Evolutionary conservation across 345 rosid species (phyloP).

Genomic region (Acer saccharum): DNA sequence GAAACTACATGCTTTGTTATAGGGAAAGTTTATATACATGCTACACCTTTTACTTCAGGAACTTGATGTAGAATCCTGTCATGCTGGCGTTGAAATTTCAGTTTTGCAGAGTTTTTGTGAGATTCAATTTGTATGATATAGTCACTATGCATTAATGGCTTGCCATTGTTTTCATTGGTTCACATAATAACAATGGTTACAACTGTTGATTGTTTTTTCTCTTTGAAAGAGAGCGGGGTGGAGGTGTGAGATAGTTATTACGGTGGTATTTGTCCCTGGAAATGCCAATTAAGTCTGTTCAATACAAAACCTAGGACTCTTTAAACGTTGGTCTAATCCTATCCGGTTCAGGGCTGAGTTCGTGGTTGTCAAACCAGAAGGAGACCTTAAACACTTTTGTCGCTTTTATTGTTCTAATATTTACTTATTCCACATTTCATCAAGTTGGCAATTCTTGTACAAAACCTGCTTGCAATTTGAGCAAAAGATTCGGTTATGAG

Average conservation of each 20-base stretch:
- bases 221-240: not conserved
- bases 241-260: not conserved
- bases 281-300: not conserved
- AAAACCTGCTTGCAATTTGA: not conserved
- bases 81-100: not conserved
- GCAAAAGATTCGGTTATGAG: no score
- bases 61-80: not conserved
- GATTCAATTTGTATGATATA: not conserved
- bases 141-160: not conserved
- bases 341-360: not conserved
- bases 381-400: not conserved
- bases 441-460: not conserved
- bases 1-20: not conserved
- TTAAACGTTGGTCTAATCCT: not conserved
- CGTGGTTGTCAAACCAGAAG: not conserved
- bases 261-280: no score
- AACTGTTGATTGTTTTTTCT: not conserved
- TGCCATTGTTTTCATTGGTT: not conserved
- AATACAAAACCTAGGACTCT: not conserved
- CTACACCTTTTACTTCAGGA: not conserved
- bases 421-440: not conserved
- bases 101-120: not conserved
- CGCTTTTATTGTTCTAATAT: not conserved
- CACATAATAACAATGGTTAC: not conserved
- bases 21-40: not conserved